These are phyloP conservation scores for Cyberlindnera suaveolens DNA, from an alignment of 805 yeast species.

Conservation along the genomic window DNA sequence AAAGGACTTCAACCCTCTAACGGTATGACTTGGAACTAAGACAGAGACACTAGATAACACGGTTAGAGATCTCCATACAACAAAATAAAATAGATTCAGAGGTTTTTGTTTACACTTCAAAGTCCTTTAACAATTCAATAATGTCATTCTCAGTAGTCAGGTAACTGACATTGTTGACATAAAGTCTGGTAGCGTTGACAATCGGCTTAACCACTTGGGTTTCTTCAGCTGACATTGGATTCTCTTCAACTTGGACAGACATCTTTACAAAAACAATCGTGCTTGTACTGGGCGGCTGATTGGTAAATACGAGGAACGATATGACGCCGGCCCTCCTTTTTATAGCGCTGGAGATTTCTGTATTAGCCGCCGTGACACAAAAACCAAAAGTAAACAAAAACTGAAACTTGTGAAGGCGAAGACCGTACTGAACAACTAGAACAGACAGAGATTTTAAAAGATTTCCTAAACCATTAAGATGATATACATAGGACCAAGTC, in stretches of 20 bases:
- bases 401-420: not conserved
- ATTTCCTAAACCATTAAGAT: conserved; percentile 18
- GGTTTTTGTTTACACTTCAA: conserved; percentile 35
- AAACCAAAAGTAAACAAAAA: not conserved
- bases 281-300: not conserved
- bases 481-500: conserved; percentile 17
- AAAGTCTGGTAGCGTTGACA: conserved; percentile 32
- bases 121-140: conserved; percentile 35
- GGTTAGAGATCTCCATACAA: not conserved
- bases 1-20: conserved; percentile 36
- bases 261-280: not conserved
- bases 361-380: conserved; percentile 7
- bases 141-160: conserved; percentile 49
- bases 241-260: not conserved
- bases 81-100: not conserved
- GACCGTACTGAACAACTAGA: not conserved
- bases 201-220: not conserved
- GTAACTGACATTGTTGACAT: conserved; percentile 49
- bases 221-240: not conserved
- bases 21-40: conserved; percentile 49
- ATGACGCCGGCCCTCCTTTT: not conserved
- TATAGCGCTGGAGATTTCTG: not conserved
- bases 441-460: not conserved
- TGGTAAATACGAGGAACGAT: not conserved
- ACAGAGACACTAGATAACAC: conserved; percentile 26